These are phyloP conservation scores for Beta vulgaris DNA, from an alignment of 148 eudicot genomes.

Conservation along the genomic window DNA sequence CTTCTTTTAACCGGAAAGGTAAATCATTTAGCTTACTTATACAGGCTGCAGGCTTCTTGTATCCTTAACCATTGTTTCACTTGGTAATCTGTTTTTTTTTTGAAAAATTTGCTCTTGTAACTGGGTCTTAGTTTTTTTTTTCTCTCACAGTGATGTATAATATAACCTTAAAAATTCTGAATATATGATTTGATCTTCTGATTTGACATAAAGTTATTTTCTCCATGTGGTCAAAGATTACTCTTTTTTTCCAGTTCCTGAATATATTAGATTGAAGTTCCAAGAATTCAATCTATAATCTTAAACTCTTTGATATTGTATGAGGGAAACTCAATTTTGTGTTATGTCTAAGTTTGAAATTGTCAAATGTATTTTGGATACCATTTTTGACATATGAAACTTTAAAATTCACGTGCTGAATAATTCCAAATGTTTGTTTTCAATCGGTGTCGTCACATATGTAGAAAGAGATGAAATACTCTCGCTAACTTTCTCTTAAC, in stretches of 20 bases:
- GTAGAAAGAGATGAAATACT: background rate
- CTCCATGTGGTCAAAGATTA: background rate
- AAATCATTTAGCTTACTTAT: constrained; percentile 8
- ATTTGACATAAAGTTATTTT: background rate
- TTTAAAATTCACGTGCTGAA: background rate
- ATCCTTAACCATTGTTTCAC: background rate
- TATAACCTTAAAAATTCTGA: background rate
- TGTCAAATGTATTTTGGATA: background rate
- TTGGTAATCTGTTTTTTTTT: background rate
- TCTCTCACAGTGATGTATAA: background rate
- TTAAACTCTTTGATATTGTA: background rate
- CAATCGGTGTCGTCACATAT: background rate
- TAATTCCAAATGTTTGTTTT: background rate
- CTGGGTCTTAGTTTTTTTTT: background rate
- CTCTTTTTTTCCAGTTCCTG: background rate
- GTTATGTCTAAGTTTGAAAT: background rate
- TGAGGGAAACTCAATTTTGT: background rate
- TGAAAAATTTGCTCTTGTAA: background rate
- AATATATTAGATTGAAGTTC: background rate
- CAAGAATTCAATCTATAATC: background rate
- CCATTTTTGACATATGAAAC: background rate
- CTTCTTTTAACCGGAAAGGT: constrained; percentile 97
- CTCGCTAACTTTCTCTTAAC: background rate
- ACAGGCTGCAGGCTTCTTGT: background rate
- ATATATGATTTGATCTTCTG: background rate